phyloP scores from a whole-genome alignment of 805 yeast species.

The Candida coleopterorum region DNA sequence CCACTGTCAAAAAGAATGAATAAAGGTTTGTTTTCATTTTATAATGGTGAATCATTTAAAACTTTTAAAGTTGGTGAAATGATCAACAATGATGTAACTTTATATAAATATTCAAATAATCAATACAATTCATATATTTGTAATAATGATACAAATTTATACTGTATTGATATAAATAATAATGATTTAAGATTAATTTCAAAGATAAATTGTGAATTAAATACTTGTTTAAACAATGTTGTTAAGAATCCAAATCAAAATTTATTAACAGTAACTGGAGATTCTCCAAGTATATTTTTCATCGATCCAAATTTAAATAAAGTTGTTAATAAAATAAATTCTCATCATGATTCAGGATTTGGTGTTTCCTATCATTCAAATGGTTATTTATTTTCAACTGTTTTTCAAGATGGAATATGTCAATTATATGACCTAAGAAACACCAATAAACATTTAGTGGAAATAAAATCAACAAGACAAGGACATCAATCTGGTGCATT shows the following conservation, averaged over 20 bases:
- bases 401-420: conserved; percentile 83
- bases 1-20: conserved; percentile 25
- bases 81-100: conserved; percentile 74
- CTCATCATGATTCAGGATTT: conserved; percentile 74
- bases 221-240: conserved; percentile 72
- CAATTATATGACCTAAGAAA: conserved; percentile 74
- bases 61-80: conserved; percentile 68
- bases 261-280: conserved; percentile 62
- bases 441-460: conserved; percentile 45
- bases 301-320: conserved; percentile 37
- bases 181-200: conserved; percentile 37
- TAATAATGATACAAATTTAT: conserved; percentile 75
- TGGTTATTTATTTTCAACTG: conserved; percentile 68
- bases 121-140: conserved; percentile 63
- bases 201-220: conserved; percentile 44
- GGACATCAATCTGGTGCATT: conserved; percentile 60
- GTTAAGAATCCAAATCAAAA: conserved; percentile 47
- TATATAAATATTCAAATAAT: conserved; percentile 33
- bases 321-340: conserved; percentile 39
- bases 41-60: conserved; percentile 42
- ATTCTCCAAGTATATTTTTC: conserved; percentile 60
- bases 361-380: conserved; percentile 77
- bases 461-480: conserved; percentile 56
- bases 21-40: conserved; percentile 63
- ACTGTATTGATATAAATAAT: conserved; percentile 56